Conservation (phyloP, 257 asterid genomes). For the Solanum etuberosum region DNA sequence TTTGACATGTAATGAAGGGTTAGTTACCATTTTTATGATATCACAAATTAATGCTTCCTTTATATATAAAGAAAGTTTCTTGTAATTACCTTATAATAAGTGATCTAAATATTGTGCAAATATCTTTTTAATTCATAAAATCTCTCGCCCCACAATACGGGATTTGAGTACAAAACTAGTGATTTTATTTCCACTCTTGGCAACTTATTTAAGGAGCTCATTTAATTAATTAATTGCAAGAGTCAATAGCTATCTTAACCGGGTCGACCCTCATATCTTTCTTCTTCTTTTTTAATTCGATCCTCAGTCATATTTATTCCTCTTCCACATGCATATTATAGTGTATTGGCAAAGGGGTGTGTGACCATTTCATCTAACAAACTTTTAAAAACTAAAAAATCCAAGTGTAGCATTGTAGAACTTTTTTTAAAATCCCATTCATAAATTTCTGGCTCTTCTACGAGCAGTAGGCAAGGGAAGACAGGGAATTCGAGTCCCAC, state of each 20-base stretch:
- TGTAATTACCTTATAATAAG: background rate
- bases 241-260: background rate
- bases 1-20: background rate
- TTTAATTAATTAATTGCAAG: background rate
- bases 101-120: background rate
- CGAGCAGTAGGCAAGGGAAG: background rate
- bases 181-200: background rate
- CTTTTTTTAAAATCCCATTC: background rate
- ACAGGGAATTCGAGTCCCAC: background rate
- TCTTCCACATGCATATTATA: background rate
- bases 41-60: background rate
- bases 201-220: background rate
- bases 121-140: background rate
- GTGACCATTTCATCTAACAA: background rate
- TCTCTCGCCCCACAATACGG: background rate
- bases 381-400: background rate
- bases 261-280: background rate
- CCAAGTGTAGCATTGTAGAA: background rate
- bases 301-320: background rate
- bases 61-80: background rate
- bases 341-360: background rate
- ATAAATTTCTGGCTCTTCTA: background rate
- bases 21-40: background rate
- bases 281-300: background rate
- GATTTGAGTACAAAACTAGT: background rate